These are phyloP conservation scores for Pseudotsuga menziesii DNA, from an alignment of 75 land plant species.

Conservation along the genomic window DNA sequence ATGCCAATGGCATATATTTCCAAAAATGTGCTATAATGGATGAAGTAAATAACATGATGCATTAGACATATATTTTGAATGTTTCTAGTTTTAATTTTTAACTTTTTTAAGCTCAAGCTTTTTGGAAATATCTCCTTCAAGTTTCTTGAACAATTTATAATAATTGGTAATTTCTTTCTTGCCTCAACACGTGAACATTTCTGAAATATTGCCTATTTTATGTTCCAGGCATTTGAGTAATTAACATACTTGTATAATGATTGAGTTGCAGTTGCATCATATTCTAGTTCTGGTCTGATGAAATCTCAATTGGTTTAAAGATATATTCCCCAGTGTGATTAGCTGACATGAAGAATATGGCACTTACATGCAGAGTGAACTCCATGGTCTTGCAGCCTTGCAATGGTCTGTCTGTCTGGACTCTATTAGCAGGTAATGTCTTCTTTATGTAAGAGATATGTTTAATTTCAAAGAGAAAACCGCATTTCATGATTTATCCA, in stretches of 20 bases:
- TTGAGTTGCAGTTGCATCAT: not conserved
- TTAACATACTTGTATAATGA: not conserved
- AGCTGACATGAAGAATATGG: not conserved
- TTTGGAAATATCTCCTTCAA: not conserved
- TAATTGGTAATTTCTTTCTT: not conserved
- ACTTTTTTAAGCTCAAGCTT: not conserved
- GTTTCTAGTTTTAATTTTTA: not conserved
- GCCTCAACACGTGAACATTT: not conserved
- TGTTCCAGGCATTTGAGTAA: not conserved
- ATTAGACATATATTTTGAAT: not conserved
- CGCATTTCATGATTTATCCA: not conserved
- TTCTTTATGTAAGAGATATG: not conserved
- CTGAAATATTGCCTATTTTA: not conserved
- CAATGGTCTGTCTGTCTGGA: slow-evolving; percentile 85
- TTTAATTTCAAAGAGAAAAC: not conserved
- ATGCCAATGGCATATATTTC: not conserved
- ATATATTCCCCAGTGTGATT: not conserved
- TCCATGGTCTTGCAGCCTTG: slow-evolving; percentile 85
- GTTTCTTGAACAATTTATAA: not conserved
- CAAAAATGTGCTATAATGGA: not conserved
- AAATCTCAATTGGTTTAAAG: not conserved
- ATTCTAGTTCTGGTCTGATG: not conserved
- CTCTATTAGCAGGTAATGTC: slow-evolving; percentile 65
- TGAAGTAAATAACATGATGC: not conserved
- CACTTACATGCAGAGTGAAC: slow-evolving; percentile 56